Conservation (phyloP, 805 yeast genomes). For the Groenewaldozyma tartarivorans region DNA sequence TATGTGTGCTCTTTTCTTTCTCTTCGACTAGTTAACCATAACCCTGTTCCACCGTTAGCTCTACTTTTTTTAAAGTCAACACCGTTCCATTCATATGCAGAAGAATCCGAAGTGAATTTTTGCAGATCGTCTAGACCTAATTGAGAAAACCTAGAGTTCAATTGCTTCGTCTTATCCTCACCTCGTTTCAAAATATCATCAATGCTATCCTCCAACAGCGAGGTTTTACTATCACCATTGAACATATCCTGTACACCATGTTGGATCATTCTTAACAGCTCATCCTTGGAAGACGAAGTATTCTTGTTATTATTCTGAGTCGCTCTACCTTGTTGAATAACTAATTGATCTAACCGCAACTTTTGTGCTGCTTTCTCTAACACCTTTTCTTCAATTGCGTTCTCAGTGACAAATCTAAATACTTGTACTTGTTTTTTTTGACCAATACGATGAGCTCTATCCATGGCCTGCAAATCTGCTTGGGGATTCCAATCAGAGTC, state of each 20-base stretch:
- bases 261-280: slow-evolving; percentile 87
- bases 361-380: slow-evolving; percentile 94
- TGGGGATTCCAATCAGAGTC: slow-evolving; percentile 99
- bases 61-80: slow-evolving; percentile 57
- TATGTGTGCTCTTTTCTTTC: slow-evolving; percentile 49
- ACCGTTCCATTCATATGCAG: slow-evolving; percentile 94
- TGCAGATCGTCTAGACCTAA: slow-evolving; percentile 89
- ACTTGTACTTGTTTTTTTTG: slow-evolving; percentile 93
- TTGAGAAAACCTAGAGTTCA: slow-evolving; percentile 73
- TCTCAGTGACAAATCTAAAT: slow-evolving; percentile 85
- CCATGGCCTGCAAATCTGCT: slow-evolving; percentile 97
- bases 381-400: slow-evolving; percentile 94
- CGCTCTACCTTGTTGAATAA: slow-evolving; percentile 79
- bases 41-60: slow-evolving; percentile 71
- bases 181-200: slow-evolving; percentile 76
- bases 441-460: slow-evolving; percentile 93
- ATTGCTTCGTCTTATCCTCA: slow-evolving; percentile 65
- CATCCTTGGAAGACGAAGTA: slow-evolving; percentile 50
- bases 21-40: slow-evolving; percentile 73
- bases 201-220: slow-evolving; percentile 32
- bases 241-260: slow-evolving; percentile 90
- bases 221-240: slow-evolving; percentile 31
- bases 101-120: slow-evolving; percentile 74
- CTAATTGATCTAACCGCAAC: slow-evolving; percentile 82
- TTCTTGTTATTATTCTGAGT: slow-evolving; percentile 32